These are phyloP conservation scores for Metarhizium humberi DNA, from an alignment of 2,329 filamentous ascomycete genomes.

Conservation along the genomic window DNA sequence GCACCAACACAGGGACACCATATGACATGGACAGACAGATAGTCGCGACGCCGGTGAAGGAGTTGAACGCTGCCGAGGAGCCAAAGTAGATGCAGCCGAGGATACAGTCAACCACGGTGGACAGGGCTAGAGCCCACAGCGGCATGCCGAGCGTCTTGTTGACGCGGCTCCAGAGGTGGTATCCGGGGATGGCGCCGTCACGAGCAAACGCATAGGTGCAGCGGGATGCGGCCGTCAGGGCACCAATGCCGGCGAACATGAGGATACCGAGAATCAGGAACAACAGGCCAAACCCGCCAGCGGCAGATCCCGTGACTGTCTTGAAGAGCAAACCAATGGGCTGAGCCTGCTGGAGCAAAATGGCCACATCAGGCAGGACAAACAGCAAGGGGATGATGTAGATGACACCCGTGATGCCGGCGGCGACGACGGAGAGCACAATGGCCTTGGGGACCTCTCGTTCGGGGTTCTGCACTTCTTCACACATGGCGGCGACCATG, in stretches of 20 bases:
- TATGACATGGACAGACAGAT: constrained; percentile 71
- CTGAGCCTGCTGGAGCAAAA: constrained; percentile 57
- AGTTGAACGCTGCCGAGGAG: constrained; percentile 66
- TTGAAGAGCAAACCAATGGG: constrained; percentile 72
- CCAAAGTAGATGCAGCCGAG: constrained; percentile 75
- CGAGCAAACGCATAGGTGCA: constrained; percentile 71
- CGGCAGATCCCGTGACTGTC: constrained; percentile 61
- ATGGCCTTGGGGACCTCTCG: constrained; percentile 59
- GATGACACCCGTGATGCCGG: constrained; percentile 50
- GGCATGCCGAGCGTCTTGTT: constrained; percentile 60
- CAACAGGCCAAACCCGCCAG: constrained; percentile 64
- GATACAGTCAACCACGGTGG: constrained; percentile 58
- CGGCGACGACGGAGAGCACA: constrained; percentile 56
- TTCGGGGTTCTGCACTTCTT: constrained; percentile 52
- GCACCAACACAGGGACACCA: constrained; percentile 66
- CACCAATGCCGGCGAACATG: constrained; percentile 67
- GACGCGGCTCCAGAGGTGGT: constrained; percentile 56
- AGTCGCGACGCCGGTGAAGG: constrained; percentile 70
- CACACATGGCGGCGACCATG: constrained; percentile 45
- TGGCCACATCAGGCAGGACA: constrained; percentile 58
- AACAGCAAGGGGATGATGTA: constrained; percentile 70
- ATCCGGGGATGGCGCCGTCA: constrained; percentile 65
- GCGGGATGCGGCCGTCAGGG: constrained; percentile 63
- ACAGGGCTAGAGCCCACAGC: constrained; percentile 58
- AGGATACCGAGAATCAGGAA: constrained; percentile 70